phyloP scores from a whole-genome alignment of 148 eudicot species.

The Silene uniflora region DNA sequence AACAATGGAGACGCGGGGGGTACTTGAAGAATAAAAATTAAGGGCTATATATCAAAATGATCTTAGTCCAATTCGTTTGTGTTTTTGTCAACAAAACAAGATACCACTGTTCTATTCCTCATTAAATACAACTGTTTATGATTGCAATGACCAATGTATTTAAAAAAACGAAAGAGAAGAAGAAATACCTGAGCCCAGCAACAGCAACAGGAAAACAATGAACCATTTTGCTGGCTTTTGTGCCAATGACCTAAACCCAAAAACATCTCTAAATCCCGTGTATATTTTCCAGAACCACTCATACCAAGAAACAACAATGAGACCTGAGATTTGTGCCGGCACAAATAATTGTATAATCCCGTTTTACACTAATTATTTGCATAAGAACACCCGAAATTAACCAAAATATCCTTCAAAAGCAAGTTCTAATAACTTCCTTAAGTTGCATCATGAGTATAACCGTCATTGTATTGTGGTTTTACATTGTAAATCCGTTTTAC shows the following conservation, averaged over 20 bases:
- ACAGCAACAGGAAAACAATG: background rate
- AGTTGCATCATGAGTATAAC: no score
- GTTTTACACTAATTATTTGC: no score
- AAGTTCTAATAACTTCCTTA: no score
- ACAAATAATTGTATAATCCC: no score
- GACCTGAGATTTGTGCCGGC: no score
- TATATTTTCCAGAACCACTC: background rate
- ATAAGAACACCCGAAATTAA: background rate
- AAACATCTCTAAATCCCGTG: background rate
- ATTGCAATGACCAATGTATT: background rate
- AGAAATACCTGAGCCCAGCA: background rate
- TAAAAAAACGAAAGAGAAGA: background rate
- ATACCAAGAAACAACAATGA: background rate
- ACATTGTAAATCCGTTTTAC: no score
- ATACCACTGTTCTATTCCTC: background rate
- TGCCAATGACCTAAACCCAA: background rate
- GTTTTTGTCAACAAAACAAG: background rate
- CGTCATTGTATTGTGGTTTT: no score
- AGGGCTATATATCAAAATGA: no score
- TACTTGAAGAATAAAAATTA: background rate
- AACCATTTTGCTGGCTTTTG: background rate
- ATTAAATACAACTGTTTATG: background rate
- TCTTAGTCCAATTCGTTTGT: background rate
- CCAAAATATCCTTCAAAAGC: no score
- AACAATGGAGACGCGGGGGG: background rate